Base-by-base conservation (phyloP, 768 basidiomycete genomes). In the Psilocybe subaeruginosa region DNA sequence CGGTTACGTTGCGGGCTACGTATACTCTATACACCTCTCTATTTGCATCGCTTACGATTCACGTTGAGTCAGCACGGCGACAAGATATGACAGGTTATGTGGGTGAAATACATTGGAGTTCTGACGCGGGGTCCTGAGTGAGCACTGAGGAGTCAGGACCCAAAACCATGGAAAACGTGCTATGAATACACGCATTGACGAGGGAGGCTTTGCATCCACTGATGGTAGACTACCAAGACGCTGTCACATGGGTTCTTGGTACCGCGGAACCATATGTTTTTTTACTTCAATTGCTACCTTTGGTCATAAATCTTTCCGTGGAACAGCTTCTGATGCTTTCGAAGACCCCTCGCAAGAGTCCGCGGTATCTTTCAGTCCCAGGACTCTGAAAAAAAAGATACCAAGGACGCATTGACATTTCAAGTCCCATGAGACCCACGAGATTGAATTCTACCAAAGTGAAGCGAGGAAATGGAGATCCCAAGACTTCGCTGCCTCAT, bases 281-380 rank as follows among this genome's bases (percentile, higher is more conserved):
- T 48, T 47, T 53, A 37, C 49, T 43, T n/a, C 60, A 49, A 61
- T 54, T 60, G 59, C 63, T 58, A 52, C 59, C 59, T 58, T 54
- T 31, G 30, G n/a, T 58, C 51, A 56, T 54, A 54, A 43, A 23
- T 33, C 56, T 64, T 61, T 43, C 41, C 63, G 54, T 43, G 27
- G 48, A 57, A 23, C 33, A 17, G 59, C 59, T 64, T 64, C 63
- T 64, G 63, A 64, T 64, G 59, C 39, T 33, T n/a, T 49, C 51
- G 39, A 54, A 46, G 55, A 35, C 52, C 57, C 56, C 63, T 59
- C 56, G 63, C 37, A 39, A 43, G 55, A 33, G 51, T 60, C 56
- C 63, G 63, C 59, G 63, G 60, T 60, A 35, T 54, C 54, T 47
- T 56, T 11, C 51, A 46, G 48, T 64, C 54, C 62, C 27, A 53